These are phyloP conservation scores for Solanum hybrid DNA, from an alignment of 305 asterid genomes.

Conservation along the genomic window DNA sequence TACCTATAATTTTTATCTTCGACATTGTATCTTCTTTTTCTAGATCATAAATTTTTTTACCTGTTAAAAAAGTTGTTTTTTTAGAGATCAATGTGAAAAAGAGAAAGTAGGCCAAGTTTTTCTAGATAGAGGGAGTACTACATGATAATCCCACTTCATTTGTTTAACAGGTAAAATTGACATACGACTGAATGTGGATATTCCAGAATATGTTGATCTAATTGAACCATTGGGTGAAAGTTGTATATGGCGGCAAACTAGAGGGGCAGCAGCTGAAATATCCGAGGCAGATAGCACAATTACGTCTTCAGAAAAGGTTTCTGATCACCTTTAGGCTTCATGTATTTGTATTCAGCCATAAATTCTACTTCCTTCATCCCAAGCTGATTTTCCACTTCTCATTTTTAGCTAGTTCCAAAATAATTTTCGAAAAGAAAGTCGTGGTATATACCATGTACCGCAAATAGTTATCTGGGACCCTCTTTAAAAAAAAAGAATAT, in stretches of 20 bases:
- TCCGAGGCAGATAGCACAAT: conserved; percentile 38
- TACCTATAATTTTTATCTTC: not conserved
- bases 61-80: not conserved
- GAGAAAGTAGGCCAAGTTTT: not conserved
- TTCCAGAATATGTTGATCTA: conserved; percentile 52
- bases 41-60: not conserved
- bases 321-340: not conserved
- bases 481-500: not conserved
- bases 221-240: conserved; percentile 67
- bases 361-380: not conserved
- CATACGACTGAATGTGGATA: conserved; percentile 41
- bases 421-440: not conserved
- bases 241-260: conserved; percentile 72
- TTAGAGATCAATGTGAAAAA: not conserved
- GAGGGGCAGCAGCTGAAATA: conserved; percentile 73
- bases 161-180: conserved; percentile 53
- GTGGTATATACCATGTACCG: not conserved
- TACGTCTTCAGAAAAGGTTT: conserved; percentile 47
- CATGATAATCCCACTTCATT: not conserved
- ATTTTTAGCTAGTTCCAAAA: not conserved
- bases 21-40: not conserved
- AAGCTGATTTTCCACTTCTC: not conserved
- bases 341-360: not conserved
- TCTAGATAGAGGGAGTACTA: not conserved
- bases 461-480: not conserved